Evolutionary conservation across 2,329 filamentous ascomycete species (phyloP).

Genomic region (Botrytis aclada): DNA sequence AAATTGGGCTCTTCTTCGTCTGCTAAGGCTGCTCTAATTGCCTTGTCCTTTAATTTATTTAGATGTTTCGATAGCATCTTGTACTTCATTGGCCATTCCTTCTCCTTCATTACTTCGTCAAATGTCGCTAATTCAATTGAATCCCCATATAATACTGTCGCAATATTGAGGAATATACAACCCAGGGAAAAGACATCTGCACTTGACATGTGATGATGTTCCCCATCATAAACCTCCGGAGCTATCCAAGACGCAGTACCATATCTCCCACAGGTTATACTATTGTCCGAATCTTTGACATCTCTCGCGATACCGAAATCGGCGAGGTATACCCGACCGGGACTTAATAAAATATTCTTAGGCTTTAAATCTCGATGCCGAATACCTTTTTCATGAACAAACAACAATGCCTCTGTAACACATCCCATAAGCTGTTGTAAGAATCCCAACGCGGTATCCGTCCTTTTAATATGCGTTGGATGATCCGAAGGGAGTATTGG

Average conservation of each 20-base stretch:
- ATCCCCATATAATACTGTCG: constrained; percentile 44
- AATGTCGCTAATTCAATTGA: constrained; percentile 40
- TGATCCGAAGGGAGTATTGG: background rate
- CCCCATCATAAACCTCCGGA: constrained; percentile 42
- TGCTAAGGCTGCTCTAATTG: constrained; percentile 22
- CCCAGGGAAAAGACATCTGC: constrained; percentile 50
- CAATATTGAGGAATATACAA: constrained; percentile 46
- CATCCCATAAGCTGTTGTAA: constrained; percentile 46
- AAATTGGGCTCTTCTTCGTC: constrained; percentile 24
- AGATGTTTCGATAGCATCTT: constrained; percentile 25
- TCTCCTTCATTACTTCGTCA: constrained; percentile 40
- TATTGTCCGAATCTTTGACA: constrained; percentile 46
- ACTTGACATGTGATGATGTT: constrained; percentile 46
- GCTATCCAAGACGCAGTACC: constrained; percentile 47
- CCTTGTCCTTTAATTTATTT: constrained; percentile 21
- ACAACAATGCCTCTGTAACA: constrained; percentile 36
- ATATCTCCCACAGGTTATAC: constrained; percentile 42
- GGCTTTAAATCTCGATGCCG: constrained; percentile 50
- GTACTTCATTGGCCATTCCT: constrained; percentile 39
- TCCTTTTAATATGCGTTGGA: constrained; percentile 26
- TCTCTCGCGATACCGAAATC: constrained; percentile 51
- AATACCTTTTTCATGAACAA: constrained; percentile 39
- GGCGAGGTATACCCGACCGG: constrained; percentile 46
- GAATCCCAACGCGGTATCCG: constrained; percentile 40
- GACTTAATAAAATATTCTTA: constrained; percentile 47